These are phyloP conservation scores for Rutstroemia sp. DNA, from an alignment of 2,329 filamentous ascomycete genomes.

Conservation along the genomic window DNA sequence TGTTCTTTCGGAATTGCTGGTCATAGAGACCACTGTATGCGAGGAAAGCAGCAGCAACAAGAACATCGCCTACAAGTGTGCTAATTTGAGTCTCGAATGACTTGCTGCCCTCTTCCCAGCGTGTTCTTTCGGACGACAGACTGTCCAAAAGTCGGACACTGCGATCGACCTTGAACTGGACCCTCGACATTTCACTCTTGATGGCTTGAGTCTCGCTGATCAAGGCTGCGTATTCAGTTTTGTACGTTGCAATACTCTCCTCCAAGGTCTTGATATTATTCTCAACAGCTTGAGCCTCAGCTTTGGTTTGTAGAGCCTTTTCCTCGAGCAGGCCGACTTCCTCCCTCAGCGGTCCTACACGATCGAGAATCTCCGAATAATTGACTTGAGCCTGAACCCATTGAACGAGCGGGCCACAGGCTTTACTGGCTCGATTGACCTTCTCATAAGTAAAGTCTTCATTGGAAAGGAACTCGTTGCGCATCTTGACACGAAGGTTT, in stretches of 20 bases:
- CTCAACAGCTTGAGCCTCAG: constrained; percentile 85
- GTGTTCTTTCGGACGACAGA: constrained; percentile 81
- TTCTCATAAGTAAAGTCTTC: constrained; percentile 95
- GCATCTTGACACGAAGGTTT: constrained; percentile 76
- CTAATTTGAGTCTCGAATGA: constrained; percentile 98
- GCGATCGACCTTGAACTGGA: constrained; percentile 96
- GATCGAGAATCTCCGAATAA: constrained; percentile 94
- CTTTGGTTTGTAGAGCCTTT: constrained; percentile 83
- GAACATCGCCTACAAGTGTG: constrained; percentile 89
- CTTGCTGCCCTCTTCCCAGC: constrained; percentile 96
- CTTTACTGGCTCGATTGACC: constrained; percentile 93
- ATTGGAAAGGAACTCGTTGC: constrained; percentile 83
- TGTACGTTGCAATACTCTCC: constrained; percentile 87
- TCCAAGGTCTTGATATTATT: constrained; percentile 80
- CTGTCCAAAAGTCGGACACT: constrained; percentile 92
- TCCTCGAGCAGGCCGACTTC: constrained; percentile 86
- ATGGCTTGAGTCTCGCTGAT: constrained; percentile 97
- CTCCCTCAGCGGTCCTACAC: constrained; percentile 83
- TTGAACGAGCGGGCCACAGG: constrained; percentile 91
- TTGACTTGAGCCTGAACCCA: constrained; percentile 97
- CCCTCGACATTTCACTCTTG: constrained; percentile 91
- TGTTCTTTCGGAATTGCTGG: constrained; percentile 93
- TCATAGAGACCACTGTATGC: constrained; percentile 97
- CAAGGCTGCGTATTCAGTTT: constrained; percentile 88
- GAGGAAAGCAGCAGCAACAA: constrained; percentile 93